Base-by-base conservation (phyloP, 2,329 filamentous ascomycete species). In the Cercospora sesami region DNA sequence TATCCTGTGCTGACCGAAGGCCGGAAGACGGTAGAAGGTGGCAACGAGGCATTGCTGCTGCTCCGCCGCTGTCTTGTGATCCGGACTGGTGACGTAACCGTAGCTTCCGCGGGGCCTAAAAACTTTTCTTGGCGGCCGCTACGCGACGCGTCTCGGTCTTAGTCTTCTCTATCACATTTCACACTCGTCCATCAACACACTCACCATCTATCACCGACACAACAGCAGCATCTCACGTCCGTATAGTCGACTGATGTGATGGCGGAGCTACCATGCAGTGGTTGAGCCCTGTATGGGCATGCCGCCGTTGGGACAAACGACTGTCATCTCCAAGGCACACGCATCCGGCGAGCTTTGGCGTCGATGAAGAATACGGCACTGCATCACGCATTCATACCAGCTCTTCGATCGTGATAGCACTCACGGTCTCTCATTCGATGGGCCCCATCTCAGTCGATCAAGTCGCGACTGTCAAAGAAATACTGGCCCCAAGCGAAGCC, bases 31-130 rank as follows among this genome's bases (percentile, higher is more conserved):
- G 5, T 14, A 14, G 28, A 63, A 36, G 48, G 18, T 51, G 61
- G 45, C 39, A 57, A 63, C 12, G 61, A 39, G 61, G 61, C 61
- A 63, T n/a, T 63, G 61, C 60, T 62, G 30, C 9, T 16, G 28
- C 31, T 36, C 26, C 18, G 39, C 26, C 18, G 23, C 23, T 60
- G 58, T 26, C 58, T 60, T 39, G 58, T 60, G 58, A 60, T 60
- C 23, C 10, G 6, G 28, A 28, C 12, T n/a, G 58, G 16, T 39
- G 31, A 60, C 36, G 58, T 39, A 16, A 18, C n/a, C 23, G 33
- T 23, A 10, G 28, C n/a, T 31, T 36, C 57, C 57, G 21, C 31
- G 28, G 21, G 55, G 26, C 57, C 30, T n/a, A 23, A 18, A 6
- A 36, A 5, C 16, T 5, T 21, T 31, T 53, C 26, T 16, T 16